Conservation (phyloP, 2,329 filamentous ascomycete species). For the Arthroderma sp. region DNA sequence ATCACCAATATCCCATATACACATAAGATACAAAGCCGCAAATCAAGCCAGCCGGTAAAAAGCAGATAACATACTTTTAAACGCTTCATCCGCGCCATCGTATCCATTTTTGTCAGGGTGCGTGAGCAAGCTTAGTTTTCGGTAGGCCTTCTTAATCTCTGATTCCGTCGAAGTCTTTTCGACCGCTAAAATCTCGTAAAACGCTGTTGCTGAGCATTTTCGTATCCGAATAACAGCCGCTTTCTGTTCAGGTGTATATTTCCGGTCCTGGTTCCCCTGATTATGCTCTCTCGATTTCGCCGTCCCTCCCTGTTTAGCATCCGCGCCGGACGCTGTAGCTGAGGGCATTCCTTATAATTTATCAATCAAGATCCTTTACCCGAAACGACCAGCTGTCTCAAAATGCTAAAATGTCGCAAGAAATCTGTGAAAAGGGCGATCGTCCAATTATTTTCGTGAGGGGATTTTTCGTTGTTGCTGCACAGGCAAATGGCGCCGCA, state of each 20-base stretch:
- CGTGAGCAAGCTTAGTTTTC: slow-evolving; percentile 83
- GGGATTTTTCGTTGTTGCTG: too few species aligned
- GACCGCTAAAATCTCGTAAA: slow-evolving; percentile 85
- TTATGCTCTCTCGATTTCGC: slow-evolving; percentile 35
- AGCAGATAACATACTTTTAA: slow-evolving; percentile 54
- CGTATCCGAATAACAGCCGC: slow-evolving; percentile 81
- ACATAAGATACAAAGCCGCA: neutral
- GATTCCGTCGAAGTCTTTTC: slow-evolving; percentile 55
- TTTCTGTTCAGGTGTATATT: slow-evolving; percentile 82
- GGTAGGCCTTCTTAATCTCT: slow-evolving; percentile 96
- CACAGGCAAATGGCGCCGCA: too few species aligned
- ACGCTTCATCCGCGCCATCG: slow-evolving; percentile 88
- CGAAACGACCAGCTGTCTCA: neutral
- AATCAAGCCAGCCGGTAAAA: neutral
- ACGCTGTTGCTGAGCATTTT: slow-evolving; percentile 69
- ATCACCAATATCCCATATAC: neutral
- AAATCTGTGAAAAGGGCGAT: neutral
- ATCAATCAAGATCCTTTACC: too few species aligned
- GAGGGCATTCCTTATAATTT: slow-evolving; percentile 22
- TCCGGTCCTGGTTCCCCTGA: slow-evolving; percentile 38
- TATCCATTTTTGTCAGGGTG: slow-evolving; percentile 99
- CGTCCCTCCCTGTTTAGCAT: slow-evolving; percentile 27
- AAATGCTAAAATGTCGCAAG: neutral
- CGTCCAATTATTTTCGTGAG: too few species aligned
- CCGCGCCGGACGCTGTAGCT: slow-evolving; percentile 34